Percentiles rank a stretch among this genome's conserved stretches.
These are phyloP conservation scores for Trichaptum fuscoviolaceum DNA, from an alignment of 768 basidiomycete species.

Conservation along the genomic window DNA sequence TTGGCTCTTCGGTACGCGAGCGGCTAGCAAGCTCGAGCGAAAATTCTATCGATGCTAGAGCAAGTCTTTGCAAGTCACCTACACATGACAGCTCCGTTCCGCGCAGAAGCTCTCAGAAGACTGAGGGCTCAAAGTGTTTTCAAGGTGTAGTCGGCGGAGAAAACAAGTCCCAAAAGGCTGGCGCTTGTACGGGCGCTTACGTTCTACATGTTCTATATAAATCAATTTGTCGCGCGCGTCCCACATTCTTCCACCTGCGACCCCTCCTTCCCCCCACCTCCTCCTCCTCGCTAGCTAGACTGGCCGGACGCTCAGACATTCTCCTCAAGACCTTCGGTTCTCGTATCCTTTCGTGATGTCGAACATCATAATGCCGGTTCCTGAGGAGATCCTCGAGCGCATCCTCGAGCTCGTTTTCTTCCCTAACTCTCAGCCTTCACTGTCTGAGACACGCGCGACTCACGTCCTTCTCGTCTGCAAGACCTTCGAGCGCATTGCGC, in stretches of 20 bases:
- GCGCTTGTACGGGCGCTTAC: neutral
- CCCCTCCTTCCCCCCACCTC: neutral
- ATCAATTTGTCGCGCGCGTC: neutral
- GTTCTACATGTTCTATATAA: neutral
- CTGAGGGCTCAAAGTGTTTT: too few species aligned
- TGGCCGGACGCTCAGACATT: neutral
- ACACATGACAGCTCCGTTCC: neutral
- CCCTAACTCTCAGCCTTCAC: neutral
- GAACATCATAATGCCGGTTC: neutral
- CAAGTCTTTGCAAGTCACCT: too few species aligned
- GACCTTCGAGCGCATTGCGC: conserved; percentile 49
- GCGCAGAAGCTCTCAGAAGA: neutral
- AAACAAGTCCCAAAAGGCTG: neutral
- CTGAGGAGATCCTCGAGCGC: neutral
- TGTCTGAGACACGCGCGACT: neutral
- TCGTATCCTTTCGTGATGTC: neutral
- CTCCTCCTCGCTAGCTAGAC: neutral
- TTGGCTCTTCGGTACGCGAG: neutral
- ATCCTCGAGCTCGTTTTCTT: neutral
- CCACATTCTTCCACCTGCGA: neutral
- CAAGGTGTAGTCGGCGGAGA: neutral
- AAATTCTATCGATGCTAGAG: neutral
- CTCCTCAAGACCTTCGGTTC: neutral
- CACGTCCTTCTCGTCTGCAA: conserved; percentile 23
- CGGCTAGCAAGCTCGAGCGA: neutral